phyloP scores from a whole-genome alignment of 2,329 filamentous ascomycete species.

The Penicillium fuscoglaucum region DNA sequence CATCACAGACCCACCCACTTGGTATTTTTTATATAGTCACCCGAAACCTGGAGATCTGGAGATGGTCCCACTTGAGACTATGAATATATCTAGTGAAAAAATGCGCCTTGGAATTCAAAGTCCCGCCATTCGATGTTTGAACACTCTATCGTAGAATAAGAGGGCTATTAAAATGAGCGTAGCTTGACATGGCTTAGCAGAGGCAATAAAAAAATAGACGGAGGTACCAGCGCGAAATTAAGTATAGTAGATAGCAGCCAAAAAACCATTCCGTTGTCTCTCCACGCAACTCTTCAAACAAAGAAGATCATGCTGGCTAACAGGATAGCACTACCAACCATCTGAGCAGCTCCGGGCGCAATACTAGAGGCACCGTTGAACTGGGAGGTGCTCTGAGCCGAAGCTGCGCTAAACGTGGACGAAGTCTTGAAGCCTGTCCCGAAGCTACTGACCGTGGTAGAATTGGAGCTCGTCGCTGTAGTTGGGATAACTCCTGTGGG shows the following conservation, averaged over 20 bases:
- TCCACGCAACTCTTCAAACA: neutral
- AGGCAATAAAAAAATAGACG: neutral
- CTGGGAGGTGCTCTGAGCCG: neutral
- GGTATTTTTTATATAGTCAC: neutral
- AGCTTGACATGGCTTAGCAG: neutral
- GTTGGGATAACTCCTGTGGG: neutral
- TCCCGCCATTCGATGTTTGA: neutral
- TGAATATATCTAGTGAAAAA: neutral
- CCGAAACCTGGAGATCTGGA: neutral
- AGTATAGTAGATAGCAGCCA: neutral
- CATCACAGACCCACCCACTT: neutral
- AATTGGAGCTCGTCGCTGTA: neutral
- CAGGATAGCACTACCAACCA: conserved; percentile 1
- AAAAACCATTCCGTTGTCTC: neutral
- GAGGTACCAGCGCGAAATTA: conserved; percentile 1
- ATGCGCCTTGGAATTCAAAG: neutral
- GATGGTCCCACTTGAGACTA: neutral
- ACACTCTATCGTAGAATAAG: neutral
- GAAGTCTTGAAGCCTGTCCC: neutral
- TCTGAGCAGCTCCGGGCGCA: neutral
- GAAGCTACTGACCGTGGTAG: neutral
- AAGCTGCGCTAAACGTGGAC: neutral
- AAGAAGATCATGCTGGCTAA: conserved; percentile 1
- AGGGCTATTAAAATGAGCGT: neutral
- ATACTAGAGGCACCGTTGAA: conserved; percentile 1